Base-by-base conservation (phyloP, 2,329 filamentous ascomycete genomes). In the Juglanconis oblonga region DNA sequence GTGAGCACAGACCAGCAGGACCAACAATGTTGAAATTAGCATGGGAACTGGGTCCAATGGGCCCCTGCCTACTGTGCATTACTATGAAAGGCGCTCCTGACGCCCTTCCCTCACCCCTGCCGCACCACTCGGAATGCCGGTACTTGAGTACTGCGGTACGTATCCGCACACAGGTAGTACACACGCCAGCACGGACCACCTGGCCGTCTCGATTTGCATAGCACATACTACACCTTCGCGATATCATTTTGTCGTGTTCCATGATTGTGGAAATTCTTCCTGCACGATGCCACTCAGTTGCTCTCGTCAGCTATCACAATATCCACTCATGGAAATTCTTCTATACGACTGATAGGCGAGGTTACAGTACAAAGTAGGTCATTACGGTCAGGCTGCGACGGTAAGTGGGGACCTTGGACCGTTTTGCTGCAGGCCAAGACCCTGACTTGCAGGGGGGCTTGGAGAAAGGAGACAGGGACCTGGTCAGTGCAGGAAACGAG, bases 1-100 rank as follows among this genome's bases (percentile, higher is more conserved):
- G 11, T 8, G 35, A 57, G 59, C 55, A 61, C 61, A 52, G 61
- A 57, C 44, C 51, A 56, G 47, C 52, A 57, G 50, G 61, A 57
- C 44, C 51, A 56, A 36, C 52, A 57, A 52, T 52, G 57, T 61
- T 57, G 53, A 62, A 61, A 62, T 62, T 59, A 61, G 45, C 47
- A 55, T 50, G 44, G 44, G 3, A 17, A 17, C n/a, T 17, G 17
- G 17, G n/a, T 47, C 14, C 14, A 47, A 47, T 47, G n/a, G 17
- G 17, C 44, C 14, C n/a, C 38, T 42, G 38, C 38, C 38, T 9
- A 42, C 24, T 24, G 24, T 24, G 24, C 24, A 24, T 24, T 2
- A 24, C 24, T 24, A 24, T 24, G 24, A 24, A 24, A 50, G 45
- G 56, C 56, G 51, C 50, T 53, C 57, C 11, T 57, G 42, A 52